Evolutionary conservation across 2,329 filamentous ascomycete genomes (phyloP), one percentile per base, ranked within the genome.

Genomic region (Aspergillus sp.): DNA sequence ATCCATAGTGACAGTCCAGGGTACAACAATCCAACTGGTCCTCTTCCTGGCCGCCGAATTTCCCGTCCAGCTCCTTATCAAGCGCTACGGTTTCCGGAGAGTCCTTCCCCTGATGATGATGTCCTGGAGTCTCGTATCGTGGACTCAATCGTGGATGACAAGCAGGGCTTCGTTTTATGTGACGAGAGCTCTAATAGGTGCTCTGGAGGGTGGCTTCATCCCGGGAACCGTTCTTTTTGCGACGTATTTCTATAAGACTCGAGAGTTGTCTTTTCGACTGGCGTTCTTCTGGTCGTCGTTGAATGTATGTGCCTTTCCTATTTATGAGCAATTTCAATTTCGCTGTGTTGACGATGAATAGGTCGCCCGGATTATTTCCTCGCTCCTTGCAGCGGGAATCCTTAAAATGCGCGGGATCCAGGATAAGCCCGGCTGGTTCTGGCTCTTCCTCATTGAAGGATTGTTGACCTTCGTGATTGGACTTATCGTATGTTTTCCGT

Each of bases 51-150:
- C 56, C 2, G 71, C 73, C 1, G 73, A 74, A 44, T 60, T 76
- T 13, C 73, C 73, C 0, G 73, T 71, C 0, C 72, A 75, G 41
- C 64, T 75, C 5, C 66, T 75, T 17, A 73, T 69, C 37, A 76
- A 75, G 53, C 70, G 71, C 44, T 57, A 71, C 7, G 72, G 73
- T 0, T 72, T 73, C 2, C 68, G 73, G 44, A 67, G 69, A 9
- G 74, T 72, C 63, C 70, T 75, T 6, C 72, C 71, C 1, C 61
- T 64, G 37, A 66, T 73, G 60, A 72, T 72, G 68, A 58, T 75
- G 2, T 64, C 64, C 3, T 76, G 74, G 73, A 70, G 67, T 52
- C 47, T 74, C 1, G 71, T 75, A 3, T 60, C 58, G 4, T 60
- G 57, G 27, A 58, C 64, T 0, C 69, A 73, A 49, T 62, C 62